Evolutionary conservation across 164 flowering plant genomes (phyloP).

Genomic region (Dillenia suffruticosa): DNA sequence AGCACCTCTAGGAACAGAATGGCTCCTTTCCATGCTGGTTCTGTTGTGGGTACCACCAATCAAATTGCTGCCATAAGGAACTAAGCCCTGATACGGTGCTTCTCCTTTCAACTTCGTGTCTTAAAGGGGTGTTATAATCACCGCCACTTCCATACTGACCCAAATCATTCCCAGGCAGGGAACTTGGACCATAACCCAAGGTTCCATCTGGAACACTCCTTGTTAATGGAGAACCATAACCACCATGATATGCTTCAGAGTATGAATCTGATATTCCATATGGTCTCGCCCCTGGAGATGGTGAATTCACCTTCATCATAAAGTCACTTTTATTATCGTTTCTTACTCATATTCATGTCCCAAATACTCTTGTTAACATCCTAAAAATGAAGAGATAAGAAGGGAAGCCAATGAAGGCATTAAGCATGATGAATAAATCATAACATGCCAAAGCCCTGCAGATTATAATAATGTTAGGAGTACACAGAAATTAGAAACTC

Average conservation of each 20-base stretch:
- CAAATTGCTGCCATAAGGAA: slow-evolving; percentile 3
- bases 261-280: slow-evolving; percentile 11
- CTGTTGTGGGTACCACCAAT: slow-evolving; percentile 6
- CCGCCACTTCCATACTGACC: slow-evolving; percentile 4
- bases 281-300: slow-evolving; percentile 8
- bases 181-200: slow-evolving; percentile 1
- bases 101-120: slow-evolving; percentile 7
- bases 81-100: slow-evolving; percentile 3
- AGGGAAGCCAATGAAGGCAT: neutral
- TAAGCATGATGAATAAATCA: neutral
- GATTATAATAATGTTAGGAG: neutral
- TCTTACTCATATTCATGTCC: too few species aligned
- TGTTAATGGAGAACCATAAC: slow-evolving; percentile 4
- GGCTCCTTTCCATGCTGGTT: slow-evolving; percentile 2
- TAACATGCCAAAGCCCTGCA: neutral
- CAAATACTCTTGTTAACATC: neutral
- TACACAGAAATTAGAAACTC: neutral
- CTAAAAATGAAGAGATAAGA: neutral
- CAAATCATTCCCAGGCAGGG: slow-evolving; percentile 7
- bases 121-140: slow-evolving; percentile 8
- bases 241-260: slow-evolving; percentile 8
- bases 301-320: slow-evolving; percentile 18
- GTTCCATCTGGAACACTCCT: slow-evolving; percentile 12
- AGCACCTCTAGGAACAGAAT: neutral
- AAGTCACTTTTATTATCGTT: neutral